Base-by-base conservation (phyloP, 768 basidiomycete species). In the Auriscalpium vulgare region DNA sequence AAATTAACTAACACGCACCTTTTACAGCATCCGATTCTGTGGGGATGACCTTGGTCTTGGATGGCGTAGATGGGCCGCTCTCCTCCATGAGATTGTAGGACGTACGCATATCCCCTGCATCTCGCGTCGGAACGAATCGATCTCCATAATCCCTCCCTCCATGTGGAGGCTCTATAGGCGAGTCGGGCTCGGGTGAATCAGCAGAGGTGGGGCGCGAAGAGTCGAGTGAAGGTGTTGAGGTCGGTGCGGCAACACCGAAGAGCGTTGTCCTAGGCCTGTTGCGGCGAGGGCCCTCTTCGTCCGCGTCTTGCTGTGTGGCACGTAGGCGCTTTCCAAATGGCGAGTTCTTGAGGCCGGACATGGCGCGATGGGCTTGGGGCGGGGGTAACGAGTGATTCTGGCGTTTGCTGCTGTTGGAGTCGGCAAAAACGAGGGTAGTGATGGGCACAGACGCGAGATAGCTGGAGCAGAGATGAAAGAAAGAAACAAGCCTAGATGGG, bases 271-370 rank as follows among this genome's bases (percentile, higher is more conserved):
- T 74, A 43, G 75, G 77, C 43, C 81, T 74, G 61, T 71, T 79
- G 62, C 80, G 72, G 53, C 79, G 68, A 0, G 79, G 80, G 3
- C 75, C 69, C 44, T 77, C 77, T 51, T 84, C 81, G 56, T 85
- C 84, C 19, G 69, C 67, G 37, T 87, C 84, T 63, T 79, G 76
- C 58, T 86, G 82, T 4, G 84, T 78, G 13, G 85, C 85, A 45
- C 88, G 82, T n/a, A 91, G 76, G 11, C 88, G 82, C 66, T 90
- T 91, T 45, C 87, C 88, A 71, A 88, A 91, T 1, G 85, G 86
- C 65, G 88, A 89, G 71, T 90, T 89, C 75, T 87, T 88, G 71
- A 90, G 78, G 54, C 81, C 81, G 56, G 87, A 84, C 87, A 88
- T 88, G 57, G 56, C 40, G 35, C 38, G 21, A 36, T 38, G 47